A percentile compares a stretch with the other conserved stretches of the same genome.
Evolutionary conservation across 2,329 filamentous ascomycete species (phyloP).

Genomic region (Diaporthe ilicicola): DNA sequence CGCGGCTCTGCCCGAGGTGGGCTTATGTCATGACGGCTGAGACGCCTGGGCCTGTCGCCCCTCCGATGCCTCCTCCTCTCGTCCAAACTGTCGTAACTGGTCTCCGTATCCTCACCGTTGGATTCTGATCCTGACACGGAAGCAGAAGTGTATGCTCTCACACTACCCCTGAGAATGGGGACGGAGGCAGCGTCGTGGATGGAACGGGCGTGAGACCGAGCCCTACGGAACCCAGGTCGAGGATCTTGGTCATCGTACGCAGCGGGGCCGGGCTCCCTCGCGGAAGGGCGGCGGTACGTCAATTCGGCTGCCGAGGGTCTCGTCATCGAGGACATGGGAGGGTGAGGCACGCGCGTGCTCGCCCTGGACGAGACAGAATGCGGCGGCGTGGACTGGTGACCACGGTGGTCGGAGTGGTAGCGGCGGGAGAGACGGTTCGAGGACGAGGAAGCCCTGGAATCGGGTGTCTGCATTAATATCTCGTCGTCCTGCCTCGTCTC

Average conservation of each 20-base stretch:
- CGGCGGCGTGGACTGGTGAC: slow-evolving; percentile 31
- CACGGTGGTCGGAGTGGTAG: slow-evolving; percentile 24
- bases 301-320: slow-evolving; percentile 35
- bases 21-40: slow-evolving; percentile 26
- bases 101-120: slow-evolving; percentile 48
- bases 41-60: slow-evolving; percentile 31
- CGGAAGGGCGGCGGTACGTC: slow-evolving; percentile 36
- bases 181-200: slow-evolving; percentile 44
- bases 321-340: slow-evolving; percentile 40
- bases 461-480: slow-evolving; percentile 29
- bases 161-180: slow-evolving; percentile 46
- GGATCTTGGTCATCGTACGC: slow-evolving; percentile 40
- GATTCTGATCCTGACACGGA: slow-evolving; percentile 47
- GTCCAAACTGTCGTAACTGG: slow-evolving; percentile 46
- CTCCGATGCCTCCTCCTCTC: slow-evolving; percentile 39
- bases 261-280: slow-evolving; percentile 8
- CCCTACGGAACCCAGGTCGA: slow-evolving; percentile 41
- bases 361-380: slow-evolving; percentile 37
- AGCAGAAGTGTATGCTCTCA: slow-evolving; percentile 36
- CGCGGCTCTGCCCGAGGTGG: slow-evolving; percentile 25
- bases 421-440: slow-evolving; percentile 27
- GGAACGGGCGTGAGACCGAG: slow-evolving; percentile 34
- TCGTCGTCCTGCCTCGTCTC: slow-evolving; percentile 26
- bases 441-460: slow-evolving; percentile 32
- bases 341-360: slow-evolving; percentile 43